Evolutionary conservation across 306 rosid genomes (phyloP), one percentile per base, ranked within the genome.

Genomic region (Delonix regia): DNA sequence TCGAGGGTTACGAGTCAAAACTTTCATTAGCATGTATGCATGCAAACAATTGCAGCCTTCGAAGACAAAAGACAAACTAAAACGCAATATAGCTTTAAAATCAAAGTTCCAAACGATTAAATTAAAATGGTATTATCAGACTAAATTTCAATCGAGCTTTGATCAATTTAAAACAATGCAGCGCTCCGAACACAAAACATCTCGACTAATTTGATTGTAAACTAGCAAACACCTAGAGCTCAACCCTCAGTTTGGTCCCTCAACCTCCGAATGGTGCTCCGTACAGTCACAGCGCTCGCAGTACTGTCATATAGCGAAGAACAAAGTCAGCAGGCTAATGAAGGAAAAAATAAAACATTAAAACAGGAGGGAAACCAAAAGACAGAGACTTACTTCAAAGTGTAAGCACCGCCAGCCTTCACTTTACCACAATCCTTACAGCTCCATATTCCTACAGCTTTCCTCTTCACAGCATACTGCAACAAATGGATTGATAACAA

Each of bases 251-350:
- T 86, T 44, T 86, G 89, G 48, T 86, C 89, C 78, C 89, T 86
- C 86, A 83, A 68, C 86, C 89, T 83, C 71, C 89, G 71, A 79
- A 86, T 86, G 68, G 89, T 86, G 85, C 97, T 91, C 77, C 97
- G 72, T 0, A 94, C 97, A 10, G 98, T 94, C 78, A 91, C 97
- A 1, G 96, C 98, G 82, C 90, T 86, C 0, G 98, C 96, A 12
- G 98, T 94, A 74, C 98, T 94, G 90, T 67, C 27, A 83, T 49
- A 76, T 16, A 1, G 57, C 2, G 3, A 11, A 79, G 13, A 82
- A 78, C 19, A 69, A 41, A 24, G 73, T 82, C 14, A 82, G 24
- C 25, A 6, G 9, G 0, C 38, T 34, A 14, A 16, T 10, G 10
- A 8, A 0, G 19, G 5, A 39, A 51, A 49, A n/a, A 45, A 14